Base-by-base conservation (phyloP, 495 filamentous ascomycete genomes). In the Aspergillus sclerotiicarbonarius region DNA sequence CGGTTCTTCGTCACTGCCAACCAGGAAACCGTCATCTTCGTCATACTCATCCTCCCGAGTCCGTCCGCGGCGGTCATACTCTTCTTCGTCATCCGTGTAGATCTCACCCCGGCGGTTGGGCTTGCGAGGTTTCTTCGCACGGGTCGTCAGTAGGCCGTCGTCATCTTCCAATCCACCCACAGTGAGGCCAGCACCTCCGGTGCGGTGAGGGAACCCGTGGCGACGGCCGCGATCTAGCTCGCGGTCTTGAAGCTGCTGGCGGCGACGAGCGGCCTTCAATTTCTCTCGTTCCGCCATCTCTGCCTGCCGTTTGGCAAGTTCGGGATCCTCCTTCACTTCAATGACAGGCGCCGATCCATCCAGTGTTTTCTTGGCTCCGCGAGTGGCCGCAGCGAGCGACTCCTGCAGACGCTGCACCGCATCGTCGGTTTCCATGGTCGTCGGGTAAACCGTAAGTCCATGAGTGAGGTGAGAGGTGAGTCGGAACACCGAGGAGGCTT, bases 41-140 rank as follows among this genome's bases (percentile, higher is more conserved):
- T 91, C 88, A 64, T 92, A 97, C 67, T 93, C 89, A 65, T 97
- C 91, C 60, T 90, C 83, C 19, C 82, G 80, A 16, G 80, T 81
- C 21, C 80, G 76, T 4, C 85, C 83, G 41, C 85, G 78, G 35
- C 84, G 82, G 2, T 79, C 76, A 56, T 86, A 84, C 25, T 96
- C 89, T 1, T 81, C 71, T 58, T 82, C 72, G 31, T 83, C 75
- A 58, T 85, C 75, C n/a, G 79, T 72, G 69, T 81, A 76, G 55
- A 84, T 77, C 61, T 83, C 81, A 53, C 81, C 73, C 25, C 80
- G 70, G 57, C 77, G 68, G 64, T 81, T 75, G 31, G 76, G 53
- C 47, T 69, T 68, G 45, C 77, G 72, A 41, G 75, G 63, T 54
- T 79, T 73, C 56, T 68, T 76, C 54, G 75, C 70, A 16, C 75